Evolutionary conservation across 352 stramenopile genomes (phyloP).

Genomic region (Peronospora tabacina): DNA sequence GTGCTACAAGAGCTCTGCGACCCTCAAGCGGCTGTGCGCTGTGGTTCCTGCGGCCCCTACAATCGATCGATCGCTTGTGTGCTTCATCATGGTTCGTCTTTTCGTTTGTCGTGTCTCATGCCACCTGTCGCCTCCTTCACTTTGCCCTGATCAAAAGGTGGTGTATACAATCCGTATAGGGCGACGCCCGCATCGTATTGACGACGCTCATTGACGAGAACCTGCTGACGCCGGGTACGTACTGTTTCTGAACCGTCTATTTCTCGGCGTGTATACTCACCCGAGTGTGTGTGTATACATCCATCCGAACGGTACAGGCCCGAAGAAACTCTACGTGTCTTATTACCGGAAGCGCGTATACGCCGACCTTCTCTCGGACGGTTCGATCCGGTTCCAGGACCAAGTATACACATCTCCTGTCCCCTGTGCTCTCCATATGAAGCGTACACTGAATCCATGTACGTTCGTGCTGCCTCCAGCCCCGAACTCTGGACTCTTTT

Average conservation of each 20-base stretch:
- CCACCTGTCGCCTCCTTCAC: too few species aligned
- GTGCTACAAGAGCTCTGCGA: too few species aligned
- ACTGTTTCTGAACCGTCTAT: too few species aligned
- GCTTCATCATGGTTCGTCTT: conserved; percentile 18
- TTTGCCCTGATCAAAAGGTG: background rate
- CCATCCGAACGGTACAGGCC: conserved; percentile 25
- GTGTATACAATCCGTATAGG: conserved; percentile 22
- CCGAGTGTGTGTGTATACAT: background rate
- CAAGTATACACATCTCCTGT: conserved; percentile 67
- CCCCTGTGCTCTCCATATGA: conserved; percentile 70
- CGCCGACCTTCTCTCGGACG: conserved; percentile 62
- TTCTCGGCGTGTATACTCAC: background rate
- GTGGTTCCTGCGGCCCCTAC: background rate
- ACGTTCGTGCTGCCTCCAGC: conserved; percentile 10
- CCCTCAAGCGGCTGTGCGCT: too few species aligned
- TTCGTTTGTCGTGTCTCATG: background rate
- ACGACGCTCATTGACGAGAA: conserved; percentile 65
- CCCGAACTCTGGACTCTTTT: conserved; percentile 1
- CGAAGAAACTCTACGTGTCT: conserved; percentile 72
- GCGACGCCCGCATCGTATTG: conserved; percentile 55
- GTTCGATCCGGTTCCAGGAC: conserved; percentile 73
- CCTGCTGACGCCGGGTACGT: conserved; percentile 43
- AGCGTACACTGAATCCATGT: conserved; percentile 72
- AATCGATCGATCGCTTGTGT: background rate
- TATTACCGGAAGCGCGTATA: conserved; percentile 79